Evolutionary conservation across 768 basidiomycete species (phyloP).

Genomic region (Pholiota microspora): DNA sequence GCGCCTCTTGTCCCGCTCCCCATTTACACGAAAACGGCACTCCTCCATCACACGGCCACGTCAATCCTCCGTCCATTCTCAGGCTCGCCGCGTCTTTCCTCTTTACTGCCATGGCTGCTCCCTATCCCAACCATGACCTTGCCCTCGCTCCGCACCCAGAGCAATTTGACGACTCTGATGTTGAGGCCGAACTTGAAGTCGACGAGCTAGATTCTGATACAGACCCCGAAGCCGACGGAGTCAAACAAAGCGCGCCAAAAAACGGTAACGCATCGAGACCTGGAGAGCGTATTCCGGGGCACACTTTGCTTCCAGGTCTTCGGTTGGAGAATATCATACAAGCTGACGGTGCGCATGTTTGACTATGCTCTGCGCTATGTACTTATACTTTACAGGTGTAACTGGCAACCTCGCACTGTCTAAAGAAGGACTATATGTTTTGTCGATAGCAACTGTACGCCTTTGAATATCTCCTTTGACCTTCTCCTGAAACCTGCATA

Average conservation of each 20-base stretch:
- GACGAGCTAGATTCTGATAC: constrained; percentile 65
- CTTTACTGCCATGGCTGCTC: constrained; percentile 12
- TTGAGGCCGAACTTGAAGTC: constrained; percentile 62
- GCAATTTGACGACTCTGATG: constrained; percentile 39
- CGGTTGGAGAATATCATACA: constrained; percentile 77
- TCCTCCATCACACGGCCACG: not conserved
- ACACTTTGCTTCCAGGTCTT: constrained; percentile 62
- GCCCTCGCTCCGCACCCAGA: not conserved
- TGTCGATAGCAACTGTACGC: constrained; percentile 74
- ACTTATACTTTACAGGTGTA: constrained; percentile 45
- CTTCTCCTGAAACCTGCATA: constrained; percentile 9
- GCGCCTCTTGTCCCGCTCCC: constrained; percentile 3
- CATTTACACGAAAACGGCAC: constrained; percentile 2
- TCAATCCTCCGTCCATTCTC: not conserved
- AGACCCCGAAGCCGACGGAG: constrained; percentile 34
- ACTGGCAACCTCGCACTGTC: constrained; percentile 66
- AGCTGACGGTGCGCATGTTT: constrained; percentile 59
- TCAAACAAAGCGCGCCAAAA: constrained; percentile 21
- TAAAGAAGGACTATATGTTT: constrained; percentile 70
- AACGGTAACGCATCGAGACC: constrained; percentile 24
- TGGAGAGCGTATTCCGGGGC: constrained; percentile 55
- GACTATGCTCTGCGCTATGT: no score
- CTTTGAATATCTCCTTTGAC: not conserved
- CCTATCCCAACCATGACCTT: constrained; percentile 7
- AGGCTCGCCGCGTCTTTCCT: constrained; percentile 3